Base-by-base conservation (phyloP, 2,329 filamentous ascomycete genomes). In the Akanthomyces dipterigenus region DNA sequence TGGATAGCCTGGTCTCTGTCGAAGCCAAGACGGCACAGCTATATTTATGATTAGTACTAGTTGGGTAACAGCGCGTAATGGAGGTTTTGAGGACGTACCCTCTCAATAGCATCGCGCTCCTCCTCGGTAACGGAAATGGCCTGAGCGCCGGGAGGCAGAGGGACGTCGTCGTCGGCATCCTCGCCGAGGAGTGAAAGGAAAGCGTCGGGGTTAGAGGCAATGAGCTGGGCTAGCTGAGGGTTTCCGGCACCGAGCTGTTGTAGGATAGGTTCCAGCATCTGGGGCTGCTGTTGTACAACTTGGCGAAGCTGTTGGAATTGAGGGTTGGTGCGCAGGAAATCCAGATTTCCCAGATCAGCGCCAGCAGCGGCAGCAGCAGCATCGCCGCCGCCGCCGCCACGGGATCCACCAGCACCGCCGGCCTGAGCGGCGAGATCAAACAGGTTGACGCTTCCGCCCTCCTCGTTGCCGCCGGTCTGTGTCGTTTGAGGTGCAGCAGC, bases 251-350 rank as follows among this genome's bases (percentile, higher is more conserved):
- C 93, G 42, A 99, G 91, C 76, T 97, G 93, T 76, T 98, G 93
- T 61, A 99, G 81, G 67, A 99, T 98, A 7, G 95, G 93, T 79
- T 99, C 95, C 24, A 99, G 88, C 95, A 99, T 99, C 73, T 95
- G 90, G 20, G 95, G 95, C 74, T 98, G 91, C 75, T 97, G 93
- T 77, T 99, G 95, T 49, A 99, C 93, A 24, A 99, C 88, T 77
- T 97, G 93, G 65, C 95, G 89, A 63, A 99, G 85, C 77, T 99
- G 95, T 78, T 98, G 95, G 78, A 99, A 99, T 76, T 98, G 93
- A 26, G 93, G 88, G 74, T 98, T 98, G 76, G 93, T 91, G 70
- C 95, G 88, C 61, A 99, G 81, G 74, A 96, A 98, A 66, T 98
- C 93, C 62, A 99, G 85, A 71, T 93, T 96, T 28, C 88, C 89